Conservation (phyloP, 345 rosid species). For the Psidium guajava region DNA sequence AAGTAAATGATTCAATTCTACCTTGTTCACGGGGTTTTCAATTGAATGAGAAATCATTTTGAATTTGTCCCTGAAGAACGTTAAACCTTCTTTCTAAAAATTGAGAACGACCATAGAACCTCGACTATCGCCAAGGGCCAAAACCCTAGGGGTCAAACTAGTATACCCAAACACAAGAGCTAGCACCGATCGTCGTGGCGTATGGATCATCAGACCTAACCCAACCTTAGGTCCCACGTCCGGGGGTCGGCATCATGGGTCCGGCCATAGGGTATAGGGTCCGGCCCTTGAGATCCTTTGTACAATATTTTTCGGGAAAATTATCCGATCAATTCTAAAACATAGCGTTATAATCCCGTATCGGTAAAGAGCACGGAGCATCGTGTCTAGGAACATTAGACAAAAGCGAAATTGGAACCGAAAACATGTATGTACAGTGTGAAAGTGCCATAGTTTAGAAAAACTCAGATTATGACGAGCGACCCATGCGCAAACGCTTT, state of each 20-base stretch:
- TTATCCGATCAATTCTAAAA: neutral
- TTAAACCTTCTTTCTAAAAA: neutral
- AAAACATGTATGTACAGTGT: neutral
- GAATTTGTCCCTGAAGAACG: neutral
- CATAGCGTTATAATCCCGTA: neutral
- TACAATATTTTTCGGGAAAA: neutral
- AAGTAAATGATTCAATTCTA: neutral
- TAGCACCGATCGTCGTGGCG: neutral
- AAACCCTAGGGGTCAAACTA: neutral
- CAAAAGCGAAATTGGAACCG: neutral
- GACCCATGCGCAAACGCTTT: no score
- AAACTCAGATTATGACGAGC: no score
- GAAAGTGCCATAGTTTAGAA: neutral
- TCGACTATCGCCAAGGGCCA: neutral
- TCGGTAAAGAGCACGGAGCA: neutral
- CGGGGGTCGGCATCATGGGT: neutral
- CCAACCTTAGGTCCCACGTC: neutral
- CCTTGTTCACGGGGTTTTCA: neutral
- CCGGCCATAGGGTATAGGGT: neutral
- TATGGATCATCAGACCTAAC: neutral
- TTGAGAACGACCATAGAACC: neutral
- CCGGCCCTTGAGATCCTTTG: neutral
- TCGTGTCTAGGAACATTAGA: neutral
- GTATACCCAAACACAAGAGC: neutral
- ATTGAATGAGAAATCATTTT: neutral